phyloP scores from a whole-genome alignment of 345 rosid genomes.

The Brassica juncea region DNA sequence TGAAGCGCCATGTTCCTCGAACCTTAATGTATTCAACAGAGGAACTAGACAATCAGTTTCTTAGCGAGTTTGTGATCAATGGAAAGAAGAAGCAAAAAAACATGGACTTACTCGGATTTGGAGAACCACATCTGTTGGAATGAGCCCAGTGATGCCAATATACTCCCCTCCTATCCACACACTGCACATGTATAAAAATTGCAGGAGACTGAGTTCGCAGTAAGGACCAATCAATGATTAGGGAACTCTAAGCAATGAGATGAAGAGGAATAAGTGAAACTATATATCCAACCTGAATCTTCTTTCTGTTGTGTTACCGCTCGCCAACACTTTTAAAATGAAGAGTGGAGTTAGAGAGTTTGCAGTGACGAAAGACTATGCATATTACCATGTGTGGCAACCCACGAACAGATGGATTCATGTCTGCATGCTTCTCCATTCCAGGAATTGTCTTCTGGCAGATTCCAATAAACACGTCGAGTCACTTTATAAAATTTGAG shows the following conservation, averaged over 20 bases:
- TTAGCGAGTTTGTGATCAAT: background rate
- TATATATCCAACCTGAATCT: slow-evolving; percentile 72
- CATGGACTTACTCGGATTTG: slow-evolving; percentile 40
- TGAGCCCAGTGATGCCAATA: slow-evolving; percentile 98
- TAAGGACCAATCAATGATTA: background rate
- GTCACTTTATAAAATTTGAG: background rate
- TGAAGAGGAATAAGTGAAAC: background rate
- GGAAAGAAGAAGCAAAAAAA: background rate
- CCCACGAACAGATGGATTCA: slow-evolving; percentile 65
- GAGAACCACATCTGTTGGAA: slow-evolving; percentile 99
- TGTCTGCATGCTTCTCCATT: slow-evolving; percentile 66
- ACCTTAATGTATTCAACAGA: slow-evolving; percentile 46
- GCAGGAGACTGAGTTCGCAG: background rate
- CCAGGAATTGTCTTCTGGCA: slow-evolving; percentile 87
- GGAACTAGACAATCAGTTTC: background rate
- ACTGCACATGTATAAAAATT: slow-evolving; percentile 47
- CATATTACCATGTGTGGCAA: slow-evolving; percentile 85
- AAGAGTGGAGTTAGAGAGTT: slow-evolving; percentile 11
- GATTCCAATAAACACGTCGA: slow-evolving; percentile 9
- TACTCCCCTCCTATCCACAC: slow-evolving; percentile 98
- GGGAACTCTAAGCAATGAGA: background rate
- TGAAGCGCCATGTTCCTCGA: slow-evolving; percentile 95
- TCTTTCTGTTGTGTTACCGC: slow-evolving; percentile 84
- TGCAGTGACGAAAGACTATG: background rate
- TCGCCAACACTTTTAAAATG: slow-evolving; percentile 74